Conservation (phyloP, 805 yeast species). For the Saccharomycopsis fodiens region DNA sequence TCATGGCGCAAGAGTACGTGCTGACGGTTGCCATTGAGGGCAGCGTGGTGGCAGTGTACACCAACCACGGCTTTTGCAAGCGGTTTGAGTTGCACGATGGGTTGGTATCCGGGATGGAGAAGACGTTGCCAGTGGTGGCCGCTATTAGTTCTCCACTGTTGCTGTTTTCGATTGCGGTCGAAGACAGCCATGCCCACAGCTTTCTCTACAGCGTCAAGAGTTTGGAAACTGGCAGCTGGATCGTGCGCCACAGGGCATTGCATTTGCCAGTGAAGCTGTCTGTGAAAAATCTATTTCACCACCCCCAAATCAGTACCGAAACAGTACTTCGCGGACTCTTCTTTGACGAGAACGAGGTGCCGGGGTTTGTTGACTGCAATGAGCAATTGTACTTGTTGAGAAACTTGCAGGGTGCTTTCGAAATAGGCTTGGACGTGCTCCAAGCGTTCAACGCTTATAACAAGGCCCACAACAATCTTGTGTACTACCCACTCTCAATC, state of each 20-base stretch:
- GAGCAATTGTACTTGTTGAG: conserved; percentile 10
- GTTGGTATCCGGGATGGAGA: conserved; percentile 11
- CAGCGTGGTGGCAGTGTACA: conserved; percentile 5
- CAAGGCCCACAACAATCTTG: conserved; percentile 11
- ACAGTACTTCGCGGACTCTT: conserved; percentile 14
- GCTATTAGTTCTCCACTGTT: conserved; percentile 8
- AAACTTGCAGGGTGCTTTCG: conserved; percentile 6
- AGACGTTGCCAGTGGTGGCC: conserved; percentile 13
- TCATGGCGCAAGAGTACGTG: conserved; percentile 13
- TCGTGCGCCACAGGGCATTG: conserved; percentile 2
- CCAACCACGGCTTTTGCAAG: conserved; percentile 8
- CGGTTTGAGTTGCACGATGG: conserved; percentile 11
- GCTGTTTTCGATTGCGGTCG: conserved; percentile 9
- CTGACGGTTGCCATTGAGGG: conserved; percentile 1
- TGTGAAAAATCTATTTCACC: not conserved
- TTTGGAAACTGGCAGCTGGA: not conserved
- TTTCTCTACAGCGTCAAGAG: conserved; percentile 10
- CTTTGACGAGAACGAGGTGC: conserved; percentile 9
- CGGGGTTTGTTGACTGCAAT: conserved; percentile 14
- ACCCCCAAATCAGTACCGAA: not conserved
- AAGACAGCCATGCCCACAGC: conserved; percentile 7
- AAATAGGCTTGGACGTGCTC: conserved; percentile 10
- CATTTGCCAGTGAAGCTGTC: not conserved
- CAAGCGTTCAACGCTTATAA: conserved; percentile 17
- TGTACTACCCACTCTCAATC: conserved; percentile 14